Evolutionary conservation across 108 stramenopile species (phyloP).

Genomic region (Conticribra guillardii): DNA sequence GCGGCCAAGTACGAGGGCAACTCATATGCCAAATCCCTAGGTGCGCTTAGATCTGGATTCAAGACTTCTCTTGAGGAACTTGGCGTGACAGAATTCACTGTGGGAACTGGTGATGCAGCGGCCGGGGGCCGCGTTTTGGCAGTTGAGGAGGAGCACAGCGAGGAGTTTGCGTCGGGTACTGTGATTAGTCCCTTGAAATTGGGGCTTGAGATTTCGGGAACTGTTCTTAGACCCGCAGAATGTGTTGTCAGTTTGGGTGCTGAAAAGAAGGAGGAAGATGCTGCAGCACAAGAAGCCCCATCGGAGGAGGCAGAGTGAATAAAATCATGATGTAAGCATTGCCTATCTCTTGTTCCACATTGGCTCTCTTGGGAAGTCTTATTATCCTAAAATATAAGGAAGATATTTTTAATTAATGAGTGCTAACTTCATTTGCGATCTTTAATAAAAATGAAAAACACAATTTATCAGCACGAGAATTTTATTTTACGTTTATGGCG

Average conservation of each 20-base stretch:
- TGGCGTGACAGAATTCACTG: constrained; percentile 62
- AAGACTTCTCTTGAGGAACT: constrained; percentile 53
- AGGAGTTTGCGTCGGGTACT: constrained; percentile 57
- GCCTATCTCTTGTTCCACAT: no score
- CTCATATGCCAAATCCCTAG: constrained; percentile 66
- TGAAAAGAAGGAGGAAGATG: constrained; percentile 36
- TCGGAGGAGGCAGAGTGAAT: no score
- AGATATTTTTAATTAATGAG: no score
- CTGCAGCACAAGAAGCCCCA: neutral
- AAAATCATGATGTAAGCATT: no score
- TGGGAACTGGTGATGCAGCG: constrained; percentile 52
- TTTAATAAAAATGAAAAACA: no score
- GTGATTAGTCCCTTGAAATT: constrained; percentile 52
- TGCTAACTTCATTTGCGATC: no score
- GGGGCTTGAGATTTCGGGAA: constrained; percentile 77
- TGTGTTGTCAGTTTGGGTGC: constrained; percentile 66
- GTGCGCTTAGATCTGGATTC: constrained; percentile 44
- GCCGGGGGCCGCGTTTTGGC: constrained; percentile 53
- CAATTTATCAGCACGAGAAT: no score
- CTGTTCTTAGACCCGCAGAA: constrained; percentile 70
- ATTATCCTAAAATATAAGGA: no score
- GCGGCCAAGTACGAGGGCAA: constrained; percentile 53
- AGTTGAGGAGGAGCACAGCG: constrained; percentile 57
- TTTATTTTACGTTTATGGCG: no score
- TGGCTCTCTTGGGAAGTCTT: no score